Base-by-base conservation (phyloP, 768 basidiomycete genomes). In the Termitomyces sp. region DNA sequence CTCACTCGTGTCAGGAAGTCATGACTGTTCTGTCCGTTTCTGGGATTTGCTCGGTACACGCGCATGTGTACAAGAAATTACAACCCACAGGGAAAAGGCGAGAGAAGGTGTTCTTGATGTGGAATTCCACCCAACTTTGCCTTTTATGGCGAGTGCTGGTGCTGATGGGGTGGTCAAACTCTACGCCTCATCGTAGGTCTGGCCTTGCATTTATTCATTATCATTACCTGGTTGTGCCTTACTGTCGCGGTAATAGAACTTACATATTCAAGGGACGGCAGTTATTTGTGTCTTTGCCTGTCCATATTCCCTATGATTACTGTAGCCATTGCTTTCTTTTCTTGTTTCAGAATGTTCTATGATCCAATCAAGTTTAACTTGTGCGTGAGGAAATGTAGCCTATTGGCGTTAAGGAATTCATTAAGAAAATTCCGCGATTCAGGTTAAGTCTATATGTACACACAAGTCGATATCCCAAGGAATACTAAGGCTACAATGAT, bases 101-200 rank as follows among this genome's bases (percentile, higher is more conserved):
- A 81, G 85, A 53, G 94, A 98, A 70, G 97, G 97, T 41, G 92
- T 96, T 22, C 77, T 97, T 61, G 91, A 86, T 64, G 87, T 96
- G 13, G 86, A 89, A 61, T 90, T 90, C 73, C 90, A 93, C 68
- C 85, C 88, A 13, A 82, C 87, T 59, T 71, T 94, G 56, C 89
- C 90, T 30, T 85, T 94, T 67, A 85, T 97, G 81, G 92, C 89
- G 16, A 96, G 92, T 69, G 91, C 92, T 20, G 96, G 96, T n/a
- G 92, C 93, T 13, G 96, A 98, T 72, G 94, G 95, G 28, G 88
- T 93, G 46, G 86, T 98, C 59, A 93, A 93, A 72, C 77, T 98
- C 28, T 97, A 91, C 70, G 89, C 90, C 60, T 90, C 89, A 66
- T 92, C 89, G 74, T 92, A 79, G 78, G 72, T 60, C 61, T 61